phyloP scores from a whole-genome alignment of 2,329 filamentous ascomycete species.

The Juglanconis juglandina region DNA sequence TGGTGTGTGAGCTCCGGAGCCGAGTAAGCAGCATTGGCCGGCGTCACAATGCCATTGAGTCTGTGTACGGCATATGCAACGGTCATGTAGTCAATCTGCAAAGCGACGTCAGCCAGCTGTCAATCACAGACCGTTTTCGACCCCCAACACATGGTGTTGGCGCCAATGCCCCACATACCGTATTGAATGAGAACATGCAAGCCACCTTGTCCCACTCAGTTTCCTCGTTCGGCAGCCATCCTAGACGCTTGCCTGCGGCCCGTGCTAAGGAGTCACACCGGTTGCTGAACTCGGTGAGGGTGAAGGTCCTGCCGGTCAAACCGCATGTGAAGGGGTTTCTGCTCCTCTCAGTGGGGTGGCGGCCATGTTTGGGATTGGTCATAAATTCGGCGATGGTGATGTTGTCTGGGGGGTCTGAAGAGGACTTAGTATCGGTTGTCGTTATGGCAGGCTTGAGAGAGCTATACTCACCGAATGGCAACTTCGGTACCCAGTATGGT shows the following conservation, averaged over 20 bases:
- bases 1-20: slow-evolving; percentile 68
- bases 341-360: slow-evolving; percentile 60
- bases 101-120: not conserved
- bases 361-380: slow-evolving; percentile 67
- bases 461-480: slow-evolving; percentile 48
- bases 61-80: slow-evolving; percentile 72
- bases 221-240: slow-evolving; percentile 66
- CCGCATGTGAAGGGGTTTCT: slow-evolving; percentile 74
- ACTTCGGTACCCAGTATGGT: slow-evolving; percentile 58
- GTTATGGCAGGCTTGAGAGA: not conserved
- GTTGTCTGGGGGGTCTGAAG: slow-evolving; percentile 62
- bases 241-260: slow-evolving; percentile 66
- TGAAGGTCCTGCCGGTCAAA: slow-evolving; percentile 65
- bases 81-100: slow-evolving; percentile 69
- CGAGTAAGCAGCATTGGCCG: slow-evolving; percentile 73
- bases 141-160: not conserved
- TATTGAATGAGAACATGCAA: slow-evolving; percentile 75
- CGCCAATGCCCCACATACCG: slow-evolving; percentile 44
- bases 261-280: slow-evolving; percentile 66
- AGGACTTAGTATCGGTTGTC: slow-evolving; percentile 6
- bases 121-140: slow-evolving; percentile 2
- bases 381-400: slow-evolving; percentile 76
- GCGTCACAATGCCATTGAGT: slow-evolving; percentile 69
- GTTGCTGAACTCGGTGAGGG: slow-evolving; percentile 58
- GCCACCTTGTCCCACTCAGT: slow-evolving; percentile 80